These are phyloP conservation scores for Aspergillus melleus DNA, from an alignment of 2,329 filamentous ascomycete species.

Conservation along the genomic window DNA sequence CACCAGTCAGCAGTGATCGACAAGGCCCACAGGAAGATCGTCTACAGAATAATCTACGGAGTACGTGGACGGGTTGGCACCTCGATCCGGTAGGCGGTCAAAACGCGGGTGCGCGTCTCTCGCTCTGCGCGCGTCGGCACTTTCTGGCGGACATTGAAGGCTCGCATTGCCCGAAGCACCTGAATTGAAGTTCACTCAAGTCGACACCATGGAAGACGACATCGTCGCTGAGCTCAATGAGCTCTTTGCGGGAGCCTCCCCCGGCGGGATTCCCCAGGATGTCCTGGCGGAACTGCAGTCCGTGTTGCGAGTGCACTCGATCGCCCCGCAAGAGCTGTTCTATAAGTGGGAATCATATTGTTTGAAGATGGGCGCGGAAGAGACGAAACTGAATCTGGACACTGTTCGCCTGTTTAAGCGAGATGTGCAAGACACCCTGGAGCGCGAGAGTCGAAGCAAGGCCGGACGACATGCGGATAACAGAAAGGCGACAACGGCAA, in stretches of 20 bases:
- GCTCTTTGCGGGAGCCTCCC: conserved; percentile 58
- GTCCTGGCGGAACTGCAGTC: conserved; percentile 79
- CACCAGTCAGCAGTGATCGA: conserved; percentile 12
- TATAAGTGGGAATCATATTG: conserved; percentile 99
- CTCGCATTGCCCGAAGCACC: neutral
- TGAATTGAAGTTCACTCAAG: neutral
- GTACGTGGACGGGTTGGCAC: neutral
- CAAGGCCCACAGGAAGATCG: conserved; percentile 17
- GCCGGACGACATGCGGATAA: conserved; percentile 61
- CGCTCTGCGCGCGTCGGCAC: conserved; percentile 4
- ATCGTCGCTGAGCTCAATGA: conserved; percentile 56
- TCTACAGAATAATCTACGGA: conserved; percentile 1
- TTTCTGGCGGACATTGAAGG: conserved; percentile 1
- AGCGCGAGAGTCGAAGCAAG: conserved; percentile 71
- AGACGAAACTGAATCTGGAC: conserved; percentile 68
- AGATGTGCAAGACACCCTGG: conserved; percentile 78
- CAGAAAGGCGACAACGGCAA: conserved; percentile 55
- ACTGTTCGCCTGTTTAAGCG: conserved; percentile 79
- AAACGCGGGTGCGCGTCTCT: conserved; percentile 2
- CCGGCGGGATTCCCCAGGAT: conserved; percentile 67
- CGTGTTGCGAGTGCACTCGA: conserved; percentile 78
- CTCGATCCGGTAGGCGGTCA: conserved; percentile 11
- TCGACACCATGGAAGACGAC: conserved; percentile 50
- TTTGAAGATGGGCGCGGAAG: conserved; percentile 86
- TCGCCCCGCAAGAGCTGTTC: conserved; percentile 82